Percentiles rank a stretch among this genome's conserved stretches.
phyloP scores from a whole-genome alignment of 306 rosid genomes.

The Castanospermum australe region DNA sequence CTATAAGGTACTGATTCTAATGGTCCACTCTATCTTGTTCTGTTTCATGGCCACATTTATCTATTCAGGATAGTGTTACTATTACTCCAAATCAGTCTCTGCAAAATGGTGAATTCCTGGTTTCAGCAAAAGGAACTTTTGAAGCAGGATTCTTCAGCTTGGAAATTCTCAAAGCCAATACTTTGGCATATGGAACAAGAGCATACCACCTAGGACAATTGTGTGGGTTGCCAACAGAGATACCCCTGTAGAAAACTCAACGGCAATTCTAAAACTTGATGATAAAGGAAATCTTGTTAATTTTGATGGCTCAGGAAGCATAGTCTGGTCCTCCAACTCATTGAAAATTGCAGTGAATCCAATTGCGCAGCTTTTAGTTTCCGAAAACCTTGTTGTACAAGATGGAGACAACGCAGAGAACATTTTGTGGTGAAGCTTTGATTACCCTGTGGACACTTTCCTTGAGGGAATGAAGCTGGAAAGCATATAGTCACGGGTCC shows the following conservation, averaged over 20 bases:
- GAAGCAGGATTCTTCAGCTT: not conserved
- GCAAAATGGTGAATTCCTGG: not conserved
- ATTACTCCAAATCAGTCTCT: not conserved
- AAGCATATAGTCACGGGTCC: no score
- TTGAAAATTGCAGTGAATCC: not conserved
- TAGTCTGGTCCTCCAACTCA: not conserved
- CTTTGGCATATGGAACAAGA: not conserved
- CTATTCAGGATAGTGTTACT: no score
- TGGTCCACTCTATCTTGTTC: no score
- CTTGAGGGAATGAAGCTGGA: not conserved
- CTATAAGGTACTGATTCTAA: no score
- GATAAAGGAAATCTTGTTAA: not conserved
- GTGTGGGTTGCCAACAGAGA: constrained; percentile 15
- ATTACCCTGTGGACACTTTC: not conserved
- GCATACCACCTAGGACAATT: not conserved
- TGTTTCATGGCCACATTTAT: no score
- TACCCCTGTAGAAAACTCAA: not conserved
- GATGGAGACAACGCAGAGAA: not conserved
- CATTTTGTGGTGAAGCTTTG: constrained; percentile 19
- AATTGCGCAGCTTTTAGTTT: not conserved
- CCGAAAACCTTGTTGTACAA: not conserved
- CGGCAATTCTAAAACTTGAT: not conserved
- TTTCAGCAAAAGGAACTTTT: not conserved
- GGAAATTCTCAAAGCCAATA: not conserved
- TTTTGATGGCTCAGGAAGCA: not conserved